Evolutionary conservation across 139 green algal species (phyloP).

Genomic region (Yamagishiella unicocca): DNA sequence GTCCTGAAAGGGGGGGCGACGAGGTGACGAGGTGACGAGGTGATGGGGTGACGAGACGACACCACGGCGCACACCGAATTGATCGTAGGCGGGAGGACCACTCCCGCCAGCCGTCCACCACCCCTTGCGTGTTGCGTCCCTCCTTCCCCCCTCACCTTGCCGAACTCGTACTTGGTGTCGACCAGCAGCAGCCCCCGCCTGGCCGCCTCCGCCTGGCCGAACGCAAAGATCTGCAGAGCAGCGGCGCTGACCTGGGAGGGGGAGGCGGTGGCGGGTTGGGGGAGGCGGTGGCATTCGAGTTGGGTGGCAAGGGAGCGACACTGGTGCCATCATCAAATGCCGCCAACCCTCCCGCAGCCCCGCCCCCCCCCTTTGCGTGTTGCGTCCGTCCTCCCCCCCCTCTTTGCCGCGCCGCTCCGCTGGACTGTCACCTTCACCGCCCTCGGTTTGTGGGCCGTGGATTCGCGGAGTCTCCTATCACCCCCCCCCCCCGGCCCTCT

Average conservation of each 20-base stretch:
- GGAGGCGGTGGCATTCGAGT: neutral
- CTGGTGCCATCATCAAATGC: too few species aligned
- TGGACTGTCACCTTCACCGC: too few species aligned
- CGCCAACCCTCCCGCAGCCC: neutral
- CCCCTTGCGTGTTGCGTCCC: neutral
- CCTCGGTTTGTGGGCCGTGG: too few species aligned
- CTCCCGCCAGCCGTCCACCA: neutral
- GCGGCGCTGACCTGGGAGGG: slow-evolving; percentile 61
- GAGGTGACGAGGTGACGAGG: neutral
- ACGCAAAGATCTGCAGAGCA: slow-evolving; percentile 91
- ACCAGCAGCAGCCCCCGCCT: slow-evolving; percentile 94
- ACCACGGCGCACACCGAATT: too few species aligned
- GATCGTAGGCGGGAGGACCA: too few species aligned
- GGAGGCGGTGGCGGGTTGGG: neutral
- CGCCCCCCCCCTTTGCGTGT: neutral
- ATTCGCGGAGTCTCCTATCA: too few species aligned
- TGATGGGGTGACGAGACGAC: too few species aligned
- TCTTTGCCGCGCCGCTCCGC: too few species aligned
- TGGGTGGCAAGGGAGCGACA: neutral
- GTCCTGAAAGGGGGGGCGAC: slow-evolving; percentile 8
- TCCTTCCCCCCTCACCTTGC: slow-evolving; percentile 64
- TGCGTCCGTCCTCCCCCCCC: neutral
- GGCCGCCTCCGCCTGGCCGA: slow-evolving; percentile 90
- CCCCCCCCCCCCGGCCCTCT: neutral
- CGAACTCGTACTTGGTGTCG: slow-evolving; percentile 97